Conservation (phyloP, 2,329 filamentous ascomycete species). For the Apiospora koreana region DNA sequence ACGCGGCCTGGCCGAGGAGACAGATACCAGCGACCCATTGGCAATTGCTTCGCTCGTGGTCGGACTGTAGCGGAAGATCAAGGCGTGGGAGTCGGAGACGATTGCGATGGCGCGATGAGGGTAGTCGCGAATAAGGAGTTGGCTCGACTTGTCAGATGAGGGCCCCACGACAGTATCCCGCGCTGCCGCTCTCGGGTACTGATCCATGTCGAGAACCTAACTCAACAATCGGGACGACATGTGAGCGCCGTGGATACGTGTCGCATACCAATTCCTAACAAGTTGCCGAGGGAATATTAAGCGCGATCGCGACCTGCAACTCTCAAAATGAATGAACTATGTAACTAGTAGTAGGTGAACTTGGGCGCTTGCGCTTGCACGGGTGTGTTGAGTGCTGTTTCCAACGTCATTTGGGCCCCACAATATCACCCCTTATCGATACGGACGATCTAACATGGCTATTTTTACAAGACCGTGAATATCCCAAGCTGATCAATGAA, state of each 20-base stretch:
- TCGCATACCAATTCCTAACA: slow-evolving; percentile 5
- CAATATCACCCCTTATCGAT: slow-evolving; percentile 4
- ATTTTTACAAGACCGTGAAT: background rate
- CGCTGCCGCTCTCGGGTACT: slow-evolving; percentile 18
- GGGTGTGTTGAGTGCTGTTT: background rate
- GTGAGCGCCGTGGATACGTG: background rate
- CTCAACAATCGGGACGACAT: slow-evolving; percentile 5
- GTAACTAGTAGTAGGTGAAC: background rate
- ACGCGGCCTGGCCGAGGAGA: slow-evolving; percentile 47
- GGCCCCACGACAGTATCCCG: slow-evolving; percentile 16
- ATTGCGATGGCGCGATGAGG: slow-evolving; percentile 87
- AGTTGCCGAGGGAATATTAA: background rate
- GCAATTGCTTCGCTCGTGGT: slow-evolving; percentile 60
- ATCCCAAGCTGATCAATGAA: background rate
- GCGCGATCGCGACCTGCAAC: background rate
- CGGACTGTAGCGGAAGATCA: slow-evolving; percentile 80
- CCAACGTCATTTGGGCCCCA: slow-evolving; percentile 4
- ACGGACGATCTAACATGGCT: background rate
- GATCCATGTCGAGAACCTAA: slow-evolving; percentile 16
- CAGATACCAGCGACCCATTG: slow-evolving; percentile 60
- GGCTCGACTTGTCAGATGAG: slow-evolving; percentile 62
- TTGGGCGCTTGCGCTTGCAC: background rate
- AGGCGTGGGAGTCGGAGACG: slow-evolving; percentile 73
- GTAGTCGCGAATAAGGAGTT: slow-evolving; percentile 82
- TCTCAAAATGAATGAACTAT: background rate